Evolutionary conservation across 2,329 filamentous ascomycete species (phyloP), one percentile per base, ranked within the genome.

Genomic region (Hypoxylon sp.): DNA sequence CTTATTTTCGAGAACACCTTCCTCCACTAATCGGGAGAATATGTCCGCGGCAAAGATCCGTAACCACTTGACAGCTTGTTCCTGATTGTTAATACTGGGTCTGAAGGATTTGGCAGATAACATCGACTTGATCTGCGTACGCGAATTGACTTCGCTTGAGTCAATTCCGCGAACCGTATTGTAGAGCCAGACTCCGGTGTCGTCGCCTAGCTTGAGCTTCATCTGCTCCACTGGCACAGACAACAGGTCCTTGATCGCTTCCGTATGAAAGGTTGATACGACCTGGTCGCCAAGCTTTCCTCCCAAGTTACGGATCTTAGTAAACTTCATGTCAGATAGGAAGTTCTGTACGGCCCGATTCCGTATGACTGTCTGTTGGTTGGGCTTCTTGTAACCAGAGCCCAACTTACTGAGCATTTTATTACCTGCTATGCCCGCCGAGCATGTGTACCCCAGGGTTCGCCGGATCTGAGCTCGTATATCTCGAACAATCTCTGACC

Each of bases 101-200:
- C 93, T 87, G 75, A 99, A 99, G 0, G 94, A 97, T 78, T 99
- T 99, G 19, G 96, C 94, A 1, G 94, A 98, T 13, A 98, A 84
- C 94, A 99, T 98, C 14, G 92, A 96, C 79, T 98, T 98, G 82
- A 98, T 97, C 75, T 96, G 93, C 1, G 94, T 97, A 56, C 95
- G 86, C 28, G 93, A 88, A 75, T 93, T 98, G 71, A 99, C 93
- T 79, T 98, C 94, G 74, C 91, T 96, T 53, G 84, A 83, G 78
- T 99, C 96, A 67, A 94, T 89, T 1, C 96, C 96, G 10, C 96
- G 89, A 58, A 98, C 91, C 10, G 91, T 91, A 60, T 91, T 89
- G 80, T 97, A 91, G 10, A 98, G 84, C 94, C 94, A 98, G 2
- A 86, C 84, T 1, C 93, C 95, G 0, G 92, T 96, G 48, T 97